A percentile compares a stretch with the other conserved stretches of the same genome.
phyloP scores from a whole-genome alignment of 768 basidiomycete genomes.

The Pleurotus djamor region DNA sequence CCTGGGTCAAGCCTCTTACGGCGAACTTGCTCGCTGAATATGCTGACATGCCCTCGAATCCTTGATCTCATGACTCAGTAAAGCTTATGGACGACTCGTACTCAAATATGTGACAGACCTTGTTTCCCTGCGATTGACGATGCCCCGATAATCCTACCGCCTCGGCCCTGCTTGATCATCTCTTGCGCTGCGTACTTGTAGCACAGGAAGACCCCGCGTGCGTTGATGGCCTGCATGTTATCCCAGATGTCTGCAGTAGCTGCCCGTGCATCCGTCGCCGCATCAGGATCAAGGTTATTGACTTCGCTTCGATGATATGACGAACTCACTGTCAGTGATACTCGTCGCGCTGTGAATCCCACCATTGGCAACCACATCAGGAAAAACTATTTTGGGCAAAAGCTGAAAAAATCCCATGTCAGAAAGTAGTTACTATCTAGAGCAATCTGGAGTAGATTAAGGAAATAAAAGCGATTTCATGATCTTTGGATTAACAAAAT shows the following conservation, averaged over 20 bases:
- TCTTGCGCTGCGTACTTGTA: conserved; percentile 62
- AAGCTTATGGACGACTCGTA: background rate
- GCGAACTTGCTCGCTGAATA: conserved; percentile 39
- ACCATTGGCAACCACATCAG: conserved; percentile 32
- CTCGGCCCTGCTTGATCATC: conserved; percentile 53
- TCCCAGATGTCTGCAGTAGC: conserved; percentile 38
- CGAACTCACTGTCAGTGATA: conserved; percentile 15
- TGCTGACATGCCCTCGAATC: conserved; percentile 7
- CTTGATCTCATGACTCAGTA: background rate
- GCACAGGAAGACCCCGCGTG: conserved; percentile 57
- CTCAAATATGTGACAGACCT: conserved; percentile 11
- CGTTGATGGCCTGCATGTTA: conserved; percentile 44
- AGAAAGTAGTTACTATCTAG: no score
- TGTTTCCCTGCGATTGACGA: conserved; percentile 26
- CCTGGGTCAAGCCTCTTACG: conserved; percentile 35
- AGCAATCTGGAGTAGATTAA: no score
- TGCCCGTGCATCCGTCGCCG: conserved; percentile 1
- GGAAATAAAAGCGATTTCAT: no score
- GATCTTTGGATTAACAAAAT: no score
- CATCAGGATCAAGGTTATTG: no score
- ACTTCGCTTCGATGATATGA: background rate
- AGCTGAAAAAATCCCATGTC: no score
- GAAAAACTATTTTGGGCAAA: no score
- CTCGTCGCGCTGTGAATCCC: conserved; percentile 17
- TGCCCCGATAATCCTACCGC: conserved; percentile 55